Evolutionary conservation across 352 stramenopile genomes (phyloP).

Genomic region (Hyaloperonospora brassicae): DNA sequence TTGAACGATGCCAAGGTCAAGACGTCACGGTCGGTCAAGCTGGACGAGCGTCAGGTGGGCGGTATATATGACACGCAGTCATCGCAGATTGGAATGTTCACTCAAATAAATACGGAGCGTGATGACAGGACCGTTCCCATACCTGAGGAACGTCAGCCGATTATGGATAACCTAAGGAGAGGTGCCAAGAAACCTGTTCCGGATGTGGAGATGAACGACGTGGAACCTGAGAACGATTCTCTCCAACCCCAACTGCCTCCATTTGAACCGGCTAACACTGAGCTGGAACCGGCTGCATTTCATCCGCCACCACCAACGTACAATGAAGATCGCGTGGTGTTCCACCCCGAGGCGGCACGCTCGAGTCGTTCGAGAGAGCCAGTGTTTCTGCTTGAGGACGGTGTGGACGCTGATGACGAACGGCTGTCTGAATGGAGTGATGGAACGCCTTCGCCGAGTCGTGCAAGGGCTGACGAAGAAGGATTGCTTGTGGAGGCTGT

Average conservation of each 20-base stretch:
- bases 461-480: constrained; percentile 8
- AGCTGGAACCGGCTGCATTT: constrained; percentile 1
- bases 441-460: constrained; percentile 3
- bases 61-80: too few relatives aligned
- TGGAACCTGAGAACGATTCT: not conserved
- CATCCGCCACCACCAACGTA: not conserved
- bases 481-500: constrained; percentile 8
- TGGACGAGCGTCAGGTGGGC: constrained; percentile 20
- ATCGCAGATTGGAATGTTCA: not conserved
- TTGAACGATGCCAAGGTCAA: constrained; percentile 12
- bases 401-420: constrained; percentile 6
- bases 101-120: constrained; percentile 2
- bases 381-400: constrained; percentile 6
- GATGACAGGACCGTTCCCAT: not conserved
- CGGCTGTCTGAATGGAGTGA: constrained; percentile 11
- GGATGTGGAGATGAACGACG: constrained; percentile 6
- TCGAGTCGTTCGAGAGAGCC: constrained; percentile 1
- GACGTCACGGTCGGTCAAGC: constrained; percentile 8
- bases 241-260: not conserved
- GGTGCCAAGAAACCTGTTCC: too few relatives aligned
- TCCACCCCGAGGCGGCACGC: not conserved
- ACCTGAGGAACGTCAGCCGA: not conserved
- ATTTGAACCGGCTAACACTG: not conserved
- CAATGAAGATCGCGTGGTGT: constrained; percentile 6
- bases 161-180: constrained; percentile 5